Evolutionary conservation across 116 monocot genomes (phyloP).

Genomic region (Dioscorea cayenensis): DNA sequence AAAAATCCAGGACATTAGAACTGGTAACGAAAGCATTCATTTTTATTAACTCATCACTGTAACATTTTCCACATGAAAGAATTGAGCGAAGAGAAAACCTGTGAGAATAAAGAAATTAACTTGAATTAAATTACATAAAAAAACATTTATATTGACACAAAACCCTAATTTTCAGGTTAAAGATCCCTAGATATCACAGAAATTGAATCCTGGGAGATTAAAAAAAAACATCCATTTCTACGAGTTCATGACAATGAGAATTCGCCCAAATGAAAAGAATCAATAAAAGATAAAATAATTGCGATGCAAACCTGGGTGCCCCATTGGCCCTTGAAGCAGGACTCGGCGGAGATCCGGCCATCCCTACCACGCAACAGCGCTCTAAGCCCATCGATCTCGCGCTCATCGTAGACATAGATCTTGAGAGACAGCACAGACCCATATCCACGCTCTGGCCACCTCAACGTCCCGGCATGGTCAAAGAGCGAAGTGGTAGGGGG

Average conservation of each 20-base stretch:
- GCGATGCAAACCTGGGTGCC: constrained; percentile 53
- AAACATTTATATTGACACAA: not conserved
- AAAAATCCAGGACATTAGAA: not conserved
- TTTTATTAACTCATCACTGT: too few relatives aligned
- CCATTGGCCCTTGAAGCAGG: constrained; percentile 93
- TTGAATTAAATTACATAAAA: not conserved
- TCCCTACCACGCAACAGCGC: constrained; percentile 77
- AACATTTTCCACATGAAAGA: too few relatives aligned
- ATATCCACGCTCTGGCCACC: constrained; percentile 51
- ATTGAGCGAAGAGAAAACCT: not conserved
- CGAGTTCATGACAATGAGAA: not conserved
- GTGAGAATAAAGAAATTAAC: not conserved
- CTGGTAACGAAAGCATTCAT: not conserved
- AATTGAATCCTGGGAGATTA: not conserved
- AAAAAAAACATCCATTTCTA: not conserved
- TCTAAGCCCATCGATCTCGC: constrained; percentile 71
- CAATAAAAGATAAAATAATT: not conserved
- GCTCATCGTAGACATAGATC: constrained; percentile 90
- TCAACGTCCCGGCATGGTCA: constrained; percentile 13
- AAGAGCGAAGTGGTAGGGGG: constrained; percentile 14
- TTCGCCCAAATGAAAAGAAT: not conserved
- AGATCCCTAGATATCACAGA: not conserved
- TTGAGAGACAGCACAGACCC: constrained; percentile 41
- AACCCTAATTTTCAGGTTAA: not conserved
- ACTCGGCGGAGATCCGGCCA: constrained; percentile 36